Evolutionary conservation across 306 rosid species (phyloP), one percentile per base, ranked within the genome.

Genomic region (Prunus mongolica): DNA sequence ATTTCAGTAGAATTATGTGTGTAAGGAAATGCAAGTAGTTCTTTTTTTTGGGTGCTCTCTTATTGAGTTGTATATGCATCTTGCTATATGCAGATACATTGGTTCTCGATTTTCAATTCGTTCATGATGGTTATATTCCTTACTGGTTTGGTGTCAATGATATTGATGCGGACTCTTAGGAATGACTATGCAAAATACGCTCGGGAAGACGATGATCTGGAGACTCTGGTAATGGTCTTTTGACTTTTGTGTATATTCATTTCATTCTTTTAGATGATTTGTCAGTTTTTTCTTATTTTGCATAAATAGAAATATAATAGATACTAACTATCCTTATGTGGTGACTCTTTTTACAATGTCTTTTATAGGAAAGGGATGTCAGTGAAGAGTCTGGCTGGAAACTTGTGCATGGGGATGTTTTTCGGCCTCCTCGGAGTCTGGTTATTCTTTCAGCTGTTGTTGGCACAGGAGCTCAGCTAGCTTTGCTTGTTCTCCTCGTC

Each of bases 321-420:
- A 64, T 81, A 71, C 69, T 61, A 55, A 71, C 66, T 61, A 55
- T 72, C 15, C 68, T 73, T 76, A 25, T 56, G 76, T 67, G 58
- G 67, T 71, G 71, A 65, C 67, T 65, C 30, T 50, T 77, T 34
- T 55, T 78, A 82, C 69, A 11, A 54, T 80, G 50, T 77, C 71
- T 56, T 60, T 76, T 58, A 50, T 71, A 96, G 99, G 99, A 96
- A 86, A 90, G 99, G 84, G 99, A 96, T 84, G 99, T 92, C 12
- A 96, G 93, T 75, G 99, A 96, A 83, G 99, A 92, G 87, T 96
- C 99, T 87, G 99, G 99, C 67, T 96, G 99, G 99, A 96, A 96
- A 85, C 99, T 96, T 73, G 99, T 96, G 67, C 99, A 96, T 78
- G 99, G 99, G 79, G 99, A 96, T 87, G 99, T 96, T 88, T 96